phyloP scores from a whole-genome alignment of 257 asterid genomes.

The Asclepias syriaca region DNA sequence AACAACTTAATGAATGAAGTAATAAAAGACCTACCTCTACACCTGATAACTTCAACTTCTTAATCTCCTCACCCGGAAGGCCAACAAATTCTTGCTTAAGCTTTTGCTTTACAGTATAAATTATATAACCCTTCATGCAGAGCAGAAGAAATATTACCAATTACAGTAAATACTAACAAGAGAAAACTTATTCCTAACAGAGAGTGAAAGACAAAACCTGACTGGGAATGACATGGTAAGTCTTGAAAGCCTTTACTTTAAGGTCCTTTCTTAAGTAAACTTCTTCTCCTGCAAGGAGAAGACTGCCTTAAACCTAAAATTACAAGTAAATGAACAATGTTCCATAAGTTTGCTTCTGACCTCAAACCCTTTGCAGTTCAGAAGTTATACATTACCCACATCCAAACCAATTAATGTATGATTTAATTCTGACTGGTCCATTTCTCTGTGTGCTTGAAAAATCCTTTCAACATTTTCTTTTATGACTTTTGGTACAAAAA shows the following conservation, averaged over 20 bases:
- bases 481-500: constrained; percentile 76
- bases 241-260: constrained; percentile 79
- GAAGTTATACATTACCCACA: constrained; percentile 58
- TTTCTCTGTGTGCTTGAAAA: constrained; percentile 89
- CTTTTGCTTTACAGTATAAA: constrained; percentile 73
- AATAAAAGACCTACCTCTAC: constrained; percentile 55
- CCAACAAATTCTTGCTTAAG: constrained; percentile 78
- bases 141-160: constrained; percentile 1
- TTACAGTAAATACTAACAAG: constrained; percentile 9
- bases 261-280: constrained; percentile 65
- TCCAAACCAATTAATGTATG: constrained; percentile 84
- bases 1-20: too few species aligned
- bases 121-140: constrained; percentile 62
- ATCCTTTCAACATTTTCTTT: constrained; percentile 73
- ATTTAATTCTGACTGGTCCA: constrained; percentile 85
- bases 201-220: constrained; percentile 47
- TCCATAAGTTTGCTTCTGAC: background rate
- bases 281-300: constrained; percentile 69
- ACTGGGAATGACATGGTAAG: constrained; percentile 84
- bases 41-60: constrained; percentile 68
- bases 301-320: background rate
- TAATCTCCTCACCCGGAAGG: constrained; percentile 60
- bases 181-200: background rate
- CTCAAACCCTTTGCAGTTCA: background rate
- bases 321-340: background rate